phyloP scores from a whole-genome alignment of 345 rosid species.

The Orychophragmus violaceus region DNA sequence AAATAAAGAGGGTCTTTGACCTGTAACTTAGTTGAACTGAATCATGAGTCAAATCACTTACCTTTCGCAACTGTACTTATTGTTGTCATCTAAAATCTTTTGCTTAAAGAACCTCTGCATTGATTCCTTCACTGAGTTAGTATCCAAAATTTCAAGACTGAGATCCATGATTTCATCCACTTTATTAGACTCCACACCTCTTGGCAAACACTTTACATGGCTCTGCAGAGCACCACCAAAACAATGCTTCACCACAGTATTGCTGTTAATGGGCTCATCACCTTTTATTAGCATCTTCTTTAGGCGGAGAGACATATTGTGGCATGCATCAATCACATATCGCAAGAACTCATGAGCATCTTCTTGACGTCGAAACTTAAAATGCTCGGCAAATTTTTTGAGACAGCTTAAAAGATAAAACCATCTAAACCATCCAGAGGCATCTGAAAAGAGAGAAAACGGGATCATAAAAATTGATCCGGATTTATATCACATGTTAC shows the following conservation, averaged over 20 bases:
- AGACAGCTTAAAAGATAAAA: constrained; percentile 62
- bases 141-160: constrained; percentile 70
- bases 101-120: constrained; percentile 86
- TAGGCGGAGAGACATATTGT: constrained; percentile 76
- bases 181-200: constrained; percentile 83
- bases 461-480: too few relatives aligned
- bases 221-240: constrained; percentile 96
- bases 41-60: constrained; percentile 31
- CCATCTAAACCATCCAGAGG: too few relatives aligned
- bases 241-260: constrained; percentile 70
- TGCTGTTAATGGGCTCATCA: constrained; percentile 28
- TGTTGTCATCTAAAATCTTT: constrained; percentile 85
- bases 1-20: too few relatives aligned
- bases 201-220: constrained; percentile 86
- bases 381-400: constrained; percentile 63
- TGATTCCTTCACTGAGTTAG: constrained; percentile 67
- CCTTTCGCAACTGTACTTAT: constrained; percentile 90
- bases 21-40: too few relatives aligned
- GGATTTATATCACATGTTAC: too few relatives aligned
- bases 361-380: constrained; percentile 78
- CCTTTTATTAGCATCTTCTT: constrained; percentile 65
- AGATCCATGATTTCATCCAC: constrained; percentile 98
- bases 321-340: constrained; percentile 91
- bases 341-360: constrained; percentile 97
- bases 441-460: too few relatives aligned